phyloP scores from a whole-genome alignment of 805 yeast species.

The Pichia pseudocactophila region DNA sequence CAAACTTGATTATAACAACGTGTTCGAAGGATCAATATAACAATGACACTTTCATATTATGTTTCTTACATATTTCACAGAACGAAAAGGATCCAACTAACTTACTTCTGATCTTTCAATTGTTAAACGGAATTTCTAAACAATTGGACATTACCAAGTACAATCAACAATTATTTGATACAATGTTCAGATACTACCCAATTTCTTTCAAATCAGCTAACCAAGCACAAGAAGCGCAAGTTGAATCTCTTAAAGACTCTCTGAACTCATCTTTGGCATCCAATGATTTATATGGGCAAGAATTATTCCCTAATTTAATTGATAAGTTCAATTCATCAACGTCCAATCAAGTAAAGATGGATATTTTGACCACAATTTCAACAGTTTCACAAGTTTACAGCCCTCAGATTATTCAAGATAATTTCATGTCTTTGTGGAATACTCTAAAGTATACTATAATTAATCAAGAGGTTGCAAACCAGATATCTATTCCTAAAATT shows the following conservation, averaged over 20 bases:
- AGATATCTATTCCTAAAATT: conserved; percentile 22
- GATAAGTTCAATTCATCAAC: conserved; percentile 69
- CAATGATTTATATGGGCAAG: conserved; percentile 55
- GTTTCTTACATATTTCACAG: conserved; percentile 60
- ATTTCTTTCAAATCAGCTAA: conserved; percentile 92
- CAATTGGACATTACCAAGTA: conserved; percentile 33
- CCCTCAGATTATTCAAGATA: conserved; percentile 37
- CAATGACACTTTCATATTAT: conserved; percentile 38
- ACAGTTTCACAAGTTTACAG: conserved; percentile 48
- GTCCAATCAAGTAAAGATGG: conserved; percentile 62
- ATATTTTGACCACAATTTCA: conserved; percentile 56
- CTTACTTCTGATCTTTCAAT: conserved; percentile 56
- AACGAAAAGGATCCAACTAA: conserved; percentile 96
- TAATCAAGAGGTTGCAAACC: conserved; percentile 49
- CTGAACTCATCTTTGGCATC: conserved; percentile 58
- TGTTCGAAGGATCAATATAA: conserved; percentile 21
- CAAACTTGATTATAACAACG: conserved; percentile 30
- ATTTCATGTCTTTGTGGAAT: conserved; percentile 78
- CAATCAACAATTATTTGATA: conserved; percentile 71
- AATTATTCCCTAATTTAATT: conserved; percentile 65
- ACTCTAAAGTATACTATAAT: conserved; percentile 83
- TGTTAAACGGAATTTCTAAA: conserved; percentile 41
- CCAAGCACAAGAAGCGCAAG: conserved; percentile 78
- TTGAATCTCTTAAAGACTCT: conserved; percentile 55
- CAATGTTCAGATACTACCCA: conserved; percentile 91